Percentiles rank a stretch among this genome's conserved stretches.
phyloP scores from a whole-genome alignment of 1,139 yeast genomes.

The Arxiozyma heterogenica region DNA sequence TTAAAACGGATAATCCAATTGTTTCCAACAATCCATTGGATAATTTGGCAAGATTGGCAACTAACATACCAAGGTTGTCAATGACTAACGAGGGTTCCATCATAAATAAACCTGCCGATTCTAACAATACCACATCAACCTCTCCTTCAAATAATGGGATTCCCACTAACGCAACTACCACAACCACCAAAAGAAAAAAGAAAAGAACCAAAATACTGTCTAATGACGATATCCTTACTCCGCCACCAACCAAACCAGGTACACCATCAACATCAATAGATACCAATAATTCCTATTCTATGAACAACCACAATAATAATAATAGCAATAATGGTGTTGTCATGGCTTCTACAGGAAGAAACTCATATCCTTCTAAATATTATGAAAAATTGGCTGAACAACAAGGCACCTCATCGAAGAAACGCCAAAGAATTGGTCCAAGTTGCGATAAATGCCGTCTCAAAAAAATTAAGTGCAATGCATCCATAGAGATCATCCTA shows the following conservation, averaged over 20 bases:
- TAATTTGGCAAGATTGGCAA: neutral
- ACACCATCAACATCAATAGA: neutral
- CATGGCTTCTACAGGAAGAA: neutral
- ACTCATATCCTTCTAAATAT: neutral
- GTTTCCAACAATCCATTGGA: neutral
- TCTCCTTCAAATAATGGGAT: neutral
- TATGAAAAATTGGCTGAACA: slow-evolving; percentile 1
- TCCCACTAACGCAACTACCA: neutral
- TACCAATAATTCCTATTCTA: neutral
- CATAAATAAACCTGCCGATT: neutral
- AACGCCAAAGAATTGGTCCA: slow-evolving; percentile 62
- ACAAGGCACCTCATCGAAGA: slow-evolving; percentile 21
- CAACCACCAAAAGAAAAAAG: neutral
- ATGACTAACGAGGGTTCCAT: neutral
- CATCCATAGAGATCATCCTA: slow-evolving; percentile 39
- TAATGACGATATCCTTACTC: neutral
- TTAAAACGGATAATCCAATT: neutral
- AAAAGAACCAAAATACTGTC: neutral
- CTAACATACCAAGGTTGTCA: neutral
- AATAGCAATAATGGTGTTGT: neutral
- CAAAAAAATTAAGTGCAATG: slow-evolving; percentile 68
- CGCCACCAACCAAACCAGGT: slow-evolving; percentile 4
- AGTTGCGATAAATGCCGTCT: slow-evolving; percentile 64
- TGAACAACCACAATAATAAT: neutral
- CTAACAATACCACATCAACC: neutral